Conservation (phyloP, 176 grass and related monocot species). For the Cocos nucifera region DNA sequence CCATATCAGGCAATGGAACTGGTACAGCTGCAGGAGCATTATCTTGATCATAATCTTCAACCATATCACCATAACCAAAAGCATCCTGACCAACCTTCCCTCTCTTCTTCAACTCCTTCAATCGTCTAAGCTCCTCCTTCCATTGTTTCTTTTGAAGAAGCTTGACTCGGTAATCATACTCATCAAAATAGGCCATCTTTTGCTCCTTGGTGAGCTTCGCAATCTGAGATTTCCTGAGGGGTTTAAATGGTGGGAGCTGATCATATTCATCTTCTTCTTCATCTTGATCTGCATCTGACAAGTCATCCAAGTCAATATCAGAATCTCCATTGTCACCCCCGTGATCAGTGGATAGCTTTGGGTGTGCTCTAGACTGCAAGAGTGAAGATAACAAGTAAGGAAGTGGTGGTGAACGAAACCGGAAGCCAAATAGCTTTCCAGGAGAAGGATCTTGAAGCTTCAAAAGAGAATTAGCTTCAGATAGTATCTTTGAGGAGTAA, state of each 20-base stretch:
- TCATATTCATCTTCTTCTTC: constrained; percentile 63
- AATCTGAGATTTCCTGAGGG: constrained; percentile 77
- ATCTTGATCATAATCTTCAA: constrained; percentile 35
- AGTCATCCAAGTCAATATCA: constrained; percentile 44
- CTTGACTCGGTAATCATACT: constrained; percentile 72
- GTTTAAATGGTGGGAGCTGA: constrained; percentile 74
- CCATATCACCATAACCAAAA: constrained; percentile 25
- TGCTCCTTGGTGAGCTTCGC: constrained; percentile 76
- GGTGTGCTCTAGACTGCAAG: constrained; percentile 64
- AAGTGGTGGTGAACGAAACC: constrained; percentile 38
- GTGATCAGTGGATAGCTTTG: constrained; percentile 34
- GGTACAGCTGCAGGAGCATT: constrained; percentile 20
- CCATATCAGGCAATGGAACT: constrained; percentile 53
- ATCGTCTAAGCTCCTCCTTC: constrained; percentile 52
- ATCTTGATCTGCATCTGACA: constrained; percentile 37
- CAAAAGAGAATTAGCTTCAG: constrained; percentile 58
- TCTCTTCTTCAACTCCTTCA: constrained; percentile 47
- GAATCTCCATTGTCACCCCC: constrained; percentile 28
- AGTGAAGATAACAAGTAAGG: constrained; percentile 74
- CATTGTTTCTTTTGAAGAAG: constrained; percentile 78
- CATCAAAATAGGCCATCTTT: constrained; percentile 68
- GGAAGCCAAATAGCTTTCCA: constrained; percentile 36
- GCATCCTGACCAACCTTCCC: constrained; percentile 16
- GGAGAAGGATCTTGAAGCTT: constrained; percentile 25
- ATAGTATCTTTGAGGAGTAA: constrained; percentile 65